These are phyloP conservation scores for Gentiana dahurica DNA, from an alignment of 257 asterid genomes.

Conservation along the genomic window DNA sequence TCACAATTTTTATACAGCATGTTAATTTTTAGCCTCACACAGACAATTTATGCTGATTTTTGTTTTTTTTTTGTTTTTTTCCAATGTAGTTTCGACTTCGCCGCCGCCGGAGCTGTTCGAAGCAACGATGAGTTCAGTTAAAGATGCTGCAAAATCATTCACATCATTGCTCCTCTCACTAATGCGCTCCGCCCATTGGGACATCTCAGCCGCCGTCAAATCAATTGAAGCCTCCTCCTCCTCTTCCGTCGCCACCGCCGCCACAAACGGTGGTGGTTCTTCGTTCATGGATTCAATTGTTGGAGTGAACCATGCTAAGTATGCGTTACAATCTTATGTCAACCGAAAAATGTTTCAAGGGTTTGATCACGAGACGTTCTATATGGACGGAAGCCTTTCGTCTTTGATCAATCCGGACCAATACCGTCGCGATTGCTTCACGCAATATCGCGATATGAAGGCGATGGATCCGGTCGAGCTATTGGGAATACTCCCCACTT, in stretches of 20 bases:
- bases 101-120: slow-evolving; percentile 78
- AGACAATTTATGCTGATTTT: too few relatives aligned
- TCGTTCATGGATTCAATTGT: slow-evolving; percentile 42
- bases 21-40: too few relatives aligned
- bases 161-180: slow-evolving; percentile 76
- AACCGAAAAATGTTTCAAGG: slow-evolving; percentile 86
- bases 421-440: slow-evolving; percentile 81
- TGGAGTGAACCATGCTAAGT: slow-evolving; percentile 79
- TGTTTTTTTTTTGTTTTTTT: not conserved
- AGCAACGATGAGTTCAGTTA: slow-evolving; percentile 51
- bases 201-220: slow-evolving; percentile 82
- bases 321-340: slow-evolving; percentile 74
- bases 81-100: slow-evolving; percentile 35
- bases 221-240: slow-evolving; percentile 83
- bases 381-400: slow-evolving; percentile 91
- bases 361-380: slow-evolving; percentile 91
- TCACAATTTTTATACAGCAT: too few relatives aligned
- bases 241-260: slow-evolving; percentile 19
- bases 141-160: slow-evolving; percentile 71
- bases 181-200: slow-evolving; percentile 94
- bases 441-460: slow-evolving; percentile 86
- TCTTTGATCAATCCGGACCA: slow-evolving; percentile 80
- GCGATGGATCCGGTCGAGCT: slow-evolving; percentile 90
- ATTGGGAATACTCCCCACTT: slow-evolving; percentile 75
- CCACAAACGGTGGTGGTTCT: slow-evolving; percentile 5